Evolutionary conservation across 2,329 filamentous ascomycete species (phyloP).

Genomic region (Colletotrichum tamarilloi): DNA sequence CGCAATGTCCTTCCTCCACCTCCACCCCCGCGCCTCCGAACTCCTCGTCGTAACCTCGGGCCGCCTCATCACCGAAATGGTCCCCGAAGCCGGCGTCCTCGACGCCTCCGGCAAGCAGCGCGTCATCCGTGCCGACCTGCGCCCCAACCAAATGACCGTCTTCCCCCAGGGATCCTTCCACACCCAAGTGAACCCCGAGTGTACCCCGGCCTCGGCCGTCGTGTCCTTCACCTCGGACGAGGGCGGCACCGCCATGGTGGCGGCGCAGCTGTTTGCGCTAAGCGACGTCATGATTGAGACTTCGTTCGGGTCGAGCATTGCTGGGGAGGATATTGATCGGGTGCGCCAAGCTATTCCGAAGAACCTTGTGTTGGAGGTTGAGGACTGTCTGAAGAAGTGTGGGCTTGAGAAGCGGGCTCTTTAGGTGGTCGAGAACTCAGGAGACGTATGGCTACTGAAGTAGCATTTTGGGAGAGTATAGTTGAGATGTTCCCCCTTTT

Average conservation of each 20-base stretch:
- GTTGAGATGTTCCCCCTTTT: neutral
- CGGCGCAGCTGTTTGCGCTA: neutral
- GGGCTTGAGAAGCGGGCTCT: neutral
- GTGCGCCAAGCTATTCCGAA: neutral
- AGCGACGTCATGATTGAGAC: neutral
- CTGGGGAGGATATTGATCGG: neutral
- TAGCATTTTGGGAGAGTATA: neutral
- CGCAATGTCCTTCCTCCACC: slow-evolving; percentile 65
- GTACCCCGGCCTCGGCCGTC: neutral
- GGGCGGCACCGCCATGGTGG: neutral
- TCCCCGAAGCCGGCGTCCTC: slow-evolving; percentile 58
- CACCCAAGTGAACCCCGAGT: neutral
- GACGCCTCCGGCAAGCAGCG: slow-evolving; percentile 34
- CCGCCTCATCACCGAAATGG: slow-evolving; percentile 52
- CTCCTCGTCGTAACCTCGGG: slow-evolving; percentile 56
- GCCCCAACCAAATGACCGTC: neutral
- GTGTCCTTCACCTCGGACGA: neutral
- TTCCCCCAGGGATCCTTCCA: neutral
- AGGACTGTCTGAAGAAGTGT: neutral
- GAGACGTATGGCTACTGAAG: too few species aligned
- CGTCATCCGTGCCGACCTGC: neutral
- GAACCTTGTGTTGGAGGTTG: neutral
- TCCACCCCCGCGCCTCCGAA: slow-evolving; percentile 57
- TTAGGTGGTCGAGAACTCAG: neutral
- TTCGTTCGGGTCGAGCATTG: neutral